phyloP scores from a whole-genome alignment of 805 yeast genomes.

The Pichia phayaonensis region DNA sequence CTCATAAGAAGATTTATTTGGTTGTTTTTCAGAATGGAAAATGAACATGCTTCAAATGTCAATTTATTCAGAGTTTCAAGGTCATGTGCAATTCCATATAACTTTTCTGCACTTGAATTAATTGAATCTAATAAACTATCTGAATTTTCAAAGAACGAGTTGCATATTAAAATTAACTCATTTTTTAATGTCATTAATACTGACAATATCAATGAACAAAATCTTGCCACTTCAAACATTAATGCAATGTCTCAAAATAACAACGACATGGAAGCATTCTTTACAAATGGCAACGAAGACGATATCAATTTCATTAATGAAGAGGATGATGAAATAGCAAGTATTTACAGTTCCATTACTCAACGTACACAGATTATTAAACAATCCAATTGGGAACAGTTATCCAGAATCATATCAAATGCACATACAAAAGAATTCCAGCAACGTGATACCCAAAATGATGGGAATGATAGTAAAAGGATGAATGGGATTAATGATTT shows the following conservation, averaged over 20 bases:
- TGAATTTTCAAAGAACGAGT: not conserved
- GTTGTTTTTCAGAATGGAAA: conserved; percentile 90
- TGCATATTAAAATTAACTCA: not conserved
- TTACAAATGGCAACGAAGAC: not conserved
- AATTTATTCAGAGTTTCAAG: conserved; percentile 77
- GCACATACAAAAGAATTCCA: conserved; percentile 88
- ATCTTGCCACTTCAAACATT: not conserved
- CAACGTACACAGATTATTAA: conserved; percentile 2
- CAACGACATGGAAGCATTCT: not conserved
- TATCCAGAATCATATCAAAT: conserved; percentile 51
- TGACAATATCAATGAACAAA: not conserved
- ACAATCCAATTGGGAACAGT: conserved; percentile 21
- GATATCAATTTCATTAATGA: not conserved
- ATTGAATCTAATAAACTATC: not conserved
- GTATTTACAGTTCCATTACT: conserved; percentile 24
- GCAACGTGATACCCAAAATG: conserved; percentile 25
- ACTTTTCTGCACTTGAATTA: conserved; percentile 20
- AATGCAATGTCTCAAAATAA: no score
- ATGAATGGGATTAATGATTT: not conserved
- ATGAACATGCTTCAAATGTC: conserved; percentile 91
- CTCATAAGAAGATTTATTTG: conserved; percentile 76
- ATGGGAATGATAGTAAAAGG: not conserved
- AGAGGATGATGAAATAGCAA: conserved; percentile 5
- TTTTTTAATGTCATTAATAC: not conserved
- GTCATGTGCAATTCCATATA: conserved; percentile 82